Conservation (phyloP, 225 moss, liverwort and hornwort species). For the Polytrichum commune region DNA sequence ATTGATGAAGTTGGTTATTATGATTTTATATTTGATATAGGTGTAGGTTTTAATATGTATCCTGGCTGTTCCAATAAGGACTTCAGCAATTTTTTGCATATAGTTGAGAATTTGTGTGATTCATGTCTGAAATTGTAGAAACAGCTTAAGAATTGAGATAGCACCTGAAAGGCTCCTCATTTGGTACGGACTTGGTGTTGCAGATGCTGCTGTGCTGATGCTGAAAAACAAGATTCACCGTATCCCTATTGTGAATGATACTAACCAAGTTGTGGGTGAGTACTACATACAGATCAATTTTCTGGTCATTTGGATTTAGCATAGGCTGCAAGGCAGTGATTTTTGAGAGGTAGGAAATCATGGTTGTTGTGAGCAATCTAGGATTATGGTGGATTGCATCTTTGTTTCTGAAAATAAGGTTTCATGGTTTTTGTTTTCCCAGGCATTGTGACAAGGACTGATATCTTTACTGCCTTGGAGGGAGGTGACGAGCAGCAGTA, state of each 20-base stretch:
- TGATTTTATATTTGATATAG: no score
- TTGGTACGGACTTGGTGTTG: background rate
- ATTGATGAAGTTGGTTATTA: no score
- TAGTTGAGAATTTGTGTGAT: no score
- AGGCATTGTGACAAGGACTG: slow-evolving; percentile 99
- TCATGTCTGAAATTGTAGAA: no score
- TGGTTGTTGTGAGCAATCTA: no score
- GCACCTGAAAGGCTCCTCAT: background rate
- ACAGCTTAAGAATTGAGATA: background rate
- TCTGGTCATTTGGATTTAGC: background rate
- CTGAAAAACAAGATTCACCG: slow-evolving; percentile 99
- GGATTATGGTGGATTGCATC: no score
- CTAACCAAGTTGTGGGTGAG: slow-evolving; percentile 85
- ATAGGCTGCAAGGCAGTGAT: background rate
- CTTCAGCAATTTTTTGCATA: no score
- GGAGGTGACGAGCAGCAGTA: slow-evolving; percentile 31
- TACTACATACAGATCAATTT: background rate
- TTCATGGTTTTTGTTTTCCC: slow-evolving; percentile 12
- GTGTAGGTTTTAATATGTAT: no score
- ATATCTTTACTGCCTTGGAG: slow-evolving; percentile 88
- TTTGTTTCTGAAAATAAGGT: no score
- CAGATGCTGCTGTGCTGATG: slow-evolving; percentile 96
- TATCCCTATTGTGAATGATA: slow-evolving; percentile 86
- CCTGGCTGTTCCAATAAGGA: no score
- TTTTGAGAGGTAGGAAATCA: background rate